These are phyloP conservation scores for Lanmaoa pseudosensibilis DNA, from an alignment of 768 basidiomycete genomes.

Conservation along the genomic window DNA sequence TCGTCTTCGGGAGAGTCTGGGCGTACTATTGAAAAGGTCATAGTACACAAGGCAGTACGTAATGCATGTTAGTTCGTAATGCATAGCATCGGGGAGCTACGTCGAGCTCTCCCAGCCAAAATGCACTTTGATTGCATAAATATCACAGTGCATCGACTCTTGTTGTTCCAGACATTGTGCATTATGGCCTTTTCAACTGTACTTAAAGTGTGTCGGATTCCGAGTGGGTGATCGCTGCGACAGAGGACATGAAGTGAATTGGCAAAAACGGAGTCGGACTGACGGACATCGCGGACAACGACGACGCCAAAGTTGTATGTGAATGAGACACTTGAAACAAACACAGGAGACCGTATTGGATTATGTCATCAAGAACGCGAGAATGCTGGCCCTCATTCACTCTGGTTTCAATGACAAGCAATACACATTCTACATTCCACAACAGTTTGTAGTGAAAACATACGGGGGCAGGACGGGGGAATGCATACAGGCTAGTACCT, in stretches of 20 bases:
- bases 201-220: background rate
- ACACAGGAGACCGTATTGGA: background rate
- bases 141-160: no score
- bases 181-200: no score
- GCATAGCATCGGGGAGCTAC: no score
- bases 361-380: conserved; percentile 33
- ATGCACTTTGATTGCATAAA: no score
- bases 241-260: conserved; percentile 19
- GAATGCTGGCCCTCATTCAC: conserved; percentile 23
- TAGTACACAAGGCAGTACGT: no score
- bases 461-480: no score
- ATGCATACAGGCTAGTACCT: conserved; percentile 47
- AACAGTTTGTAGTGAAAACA: background rate
- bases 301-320: background rate
- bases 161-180: no score
- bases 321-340: background rate
- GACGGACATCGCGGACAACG: conserved; percentile 18
- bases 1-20: no score
- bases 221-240: background rate
- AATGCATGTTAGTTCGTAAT: no score
- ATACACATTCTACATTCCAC: background rate
- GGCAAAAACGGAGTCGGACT: conserved; percentile 19
- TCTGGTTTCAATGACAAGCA: background rate
- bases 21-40: no score
- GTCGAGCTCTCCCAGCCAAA: no score